Evolutionary conservation across 2,329 filamentous ascomycete genomes (phyloP), one percentile per base, ranked within the genome.

Genomic region (Aureobasidium leucospermi): DNA sequence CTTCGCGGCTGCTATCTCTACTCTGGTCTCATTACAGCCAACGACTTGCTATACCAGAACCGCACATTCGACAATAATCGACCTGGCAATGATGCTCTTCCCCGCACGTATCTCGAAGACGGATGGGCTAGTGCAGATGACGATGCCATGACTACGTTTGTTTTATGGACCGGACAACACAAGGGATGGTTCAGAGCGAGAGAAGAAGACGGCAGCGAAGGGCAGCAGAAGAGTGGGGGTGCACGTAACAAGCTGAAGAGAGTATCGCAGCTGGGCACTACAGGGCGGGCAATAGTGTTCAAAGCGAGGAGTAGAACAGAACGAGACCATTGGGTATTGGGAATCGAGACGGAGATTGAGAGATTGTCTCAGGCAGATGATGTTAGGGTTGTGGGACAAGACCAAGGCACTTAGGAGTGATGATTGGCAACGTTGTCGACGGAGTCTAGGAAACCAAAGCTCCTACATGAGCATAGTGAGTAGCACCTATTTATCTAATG

Each of bases 311-410:
- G 81, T 69, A 75, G 85, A 9, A 79, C 84, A 1, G 85, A 88
- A 70, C 78, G 85, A 62, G 85, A 88, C 71, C 80, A 84, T 65
- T 88, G 85, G 85, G 85, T 88, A 28, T 71, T 87, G 68, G 83
- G 79, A 38, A 82, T 87, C 60, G 80, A 80, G 57, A 82, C 82
- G 62, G 85, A 87, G 73, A 87, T 87, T 68, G 85, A 87, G 72
- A 73, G 82, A 52, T 67, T 84, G 61, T 77, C 78, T 48, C 71
- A 76, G 59, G 73, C 70, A 13, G 78, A 80, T 62, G 81, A 84
- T 65, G 74, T 81, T 47, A 73, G 79, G 49, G 70, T 82, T 63
- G 64, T 70, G 6, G 63, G 66, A 19, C 56, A 58, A 31, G 59
- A 36, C 23, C 23, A 23, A 23, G 23, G 23, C 23, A 23, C 23